A percentile compares a stretch with the other conserved stretches of the same genome.
phyloP scores from a whole-genome alignment of 805 yeast genomes.

The Wickerhamiella sergipiensis region DNA sequence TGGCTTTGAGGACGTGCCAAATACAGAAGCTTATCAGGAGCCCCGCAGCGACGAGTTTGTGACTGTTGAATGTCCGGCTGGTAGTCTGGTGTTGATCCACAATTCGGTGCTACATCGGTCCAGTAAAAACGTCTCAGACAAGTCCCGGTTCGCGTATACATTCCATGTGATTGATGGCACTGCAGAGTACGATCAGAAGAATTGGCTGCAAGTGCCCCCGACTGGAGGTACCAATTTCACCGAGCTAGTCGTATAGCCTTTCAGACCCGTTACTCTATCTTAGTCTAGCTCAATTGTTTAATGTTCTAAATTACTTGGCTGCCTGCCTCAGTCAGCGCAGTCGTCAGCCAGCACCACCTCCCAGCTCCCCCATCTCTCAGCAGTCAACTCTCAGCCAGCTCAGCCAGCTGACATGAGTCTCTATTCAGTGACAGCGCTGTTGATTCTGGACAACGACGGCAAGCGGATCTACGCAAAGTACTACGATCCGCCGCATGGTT shows the following conservation, averaged over 20 bases:
- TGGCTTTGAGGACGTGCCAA: constrained; percentile 32
- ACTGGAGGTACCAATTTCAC: constrained; percentile 46
- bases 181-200: constrained; percentile 43
- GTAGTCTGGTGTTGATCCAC: constrained; percentile 57
- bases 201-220: constrained; percentile 72
- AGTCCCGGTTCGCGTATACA: constrained; percentile 62
- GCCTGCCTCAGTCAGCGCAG: no score
- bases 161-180: constrained; percentile 67
- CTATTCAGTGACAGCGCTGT: constrained; percentile 67
- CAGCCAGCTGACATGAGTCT: constrained; percentile 31
- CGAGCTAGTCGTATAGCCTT: not conserved
- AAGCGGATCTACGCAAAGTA: constrained; percentile 74
- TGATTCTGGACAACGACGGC: constrained; percentile 73
- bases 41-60: constrained; percentile 33
- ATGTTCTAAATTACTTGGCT: not conserved
- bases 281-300: not conserved
- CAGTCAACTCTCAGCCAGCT: not conserved
- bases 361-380: no score
- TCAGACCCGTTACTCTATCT: not conserved
- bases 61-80: constrained; percentile 51
- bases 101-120: constrained; percentile 62
- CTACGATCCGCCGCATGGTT: constrained; percentile 49
- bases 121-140: constrained; percentile 39
- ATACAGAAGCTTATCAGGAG: constrained; percentile 20
- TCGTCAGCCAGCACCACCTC: no score